A percentile compares a stretch with the other conserved stretches of the same genome.
phyloP scores from a whole-genome alignment of 2,329 filamentous ascomycete species.

The Pseudogymnoascus sp. region DNA sequence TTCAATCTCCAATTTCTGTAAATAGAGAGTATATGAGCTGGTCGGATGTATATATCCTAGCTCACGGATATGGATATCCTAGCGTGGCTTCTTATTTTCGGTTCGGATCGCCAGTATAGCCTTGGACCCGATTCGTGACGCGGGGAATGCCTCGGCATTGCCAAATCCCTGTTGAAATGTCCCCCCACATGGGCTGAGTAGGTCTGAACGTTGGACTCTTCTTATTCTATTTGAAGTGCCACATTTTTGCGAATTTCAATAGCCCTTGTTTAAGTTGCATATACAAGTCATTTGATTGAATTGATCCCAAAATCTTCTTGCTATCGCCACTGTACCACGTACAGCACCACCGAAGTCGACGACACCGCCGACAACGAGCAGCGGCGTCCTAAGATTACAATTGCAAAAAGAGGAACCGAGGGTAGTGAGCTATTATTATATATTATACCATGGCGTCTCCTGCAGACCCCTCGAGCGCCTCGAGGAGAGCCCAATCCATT shows the following conservation, averaged over 20 bases:
- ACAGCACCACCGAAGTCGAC: not conserved
- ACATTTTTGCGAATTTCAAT: not conserved
- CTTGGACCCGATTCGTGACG: not conserved
- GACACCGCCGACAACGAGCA: not conserved
- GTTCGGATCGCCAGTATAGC: not conserved
- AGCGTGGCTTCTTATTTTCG: not conserved
- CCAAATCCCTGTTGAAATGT: not conserved
- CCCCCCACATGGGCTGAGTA: not conserved
- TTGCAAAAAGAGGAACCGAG: not conserved
- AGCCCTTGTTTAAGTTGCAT: not conserved
- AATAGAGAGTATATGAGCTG: not conserved
- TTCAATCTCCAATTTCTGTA: not conserved
- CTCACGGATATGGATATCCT: not conserved
- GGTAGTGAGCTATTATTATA: not conserved
- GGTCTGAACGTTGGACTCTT: not conserved
- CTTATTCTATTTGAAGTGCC: not conserved
- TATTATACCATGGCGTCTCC: not conserved
- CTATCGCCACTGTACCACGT: not conserved
- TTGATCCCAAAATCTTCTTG: not conserved
- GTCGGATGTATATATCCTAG: not conserved
- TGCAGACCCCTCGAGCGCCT: not conserved
- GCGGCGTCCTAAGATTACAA: not conserved
- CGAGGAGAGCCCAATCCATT: not conserved
- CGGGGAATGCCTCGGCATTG: constrained; percentile 7
- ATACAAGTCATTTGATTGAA: not conserved